These are phyloP conservation scores for Skeletonema potamos DNA, from an alignment of 108 stramenopile genomes.

Conservation along the genomic window DNA sequence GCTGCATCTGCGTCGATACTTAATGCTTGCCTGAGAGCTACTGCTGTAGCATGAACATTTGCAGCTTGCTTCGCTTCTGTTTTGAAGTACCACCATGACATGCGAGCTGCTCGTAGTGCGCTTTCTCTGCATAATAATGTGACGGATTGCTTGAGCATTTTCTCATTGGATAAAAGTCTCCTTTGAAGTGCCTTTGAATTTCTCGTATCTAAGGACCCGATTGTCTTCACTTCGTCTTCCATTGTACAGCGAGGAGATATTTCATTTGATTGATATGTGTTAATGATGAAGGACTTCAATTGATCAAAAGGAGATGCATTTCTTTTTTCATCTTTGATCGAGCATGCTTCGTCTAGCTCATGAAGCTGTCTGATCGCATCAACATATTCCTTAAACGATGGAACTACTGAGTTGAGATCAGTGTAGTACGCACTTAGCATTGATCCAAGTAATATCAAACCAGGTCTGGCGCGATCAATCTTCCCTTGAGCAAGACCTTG, in stretches of 20 bases:
- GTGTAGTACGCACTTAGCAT: conserved; percentile 74
- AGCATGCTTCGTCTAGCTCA: conserved; percentile 29
- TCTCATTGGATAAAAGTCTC: conserved; percentile 57
- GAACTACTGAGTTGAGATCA: conserved; percentile 74
- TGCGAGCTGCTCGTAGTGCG: conserved; percentile 66
- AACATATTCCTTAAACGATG: conserved; percentile 61
- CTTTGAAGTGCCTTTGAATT: conserved; percentile 45
- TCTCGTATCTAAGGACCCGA: conserved; percentile 17
- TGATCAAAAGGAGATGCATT: conserved; percentile 23
- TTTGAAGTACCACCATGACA: conserved; percentile 75
- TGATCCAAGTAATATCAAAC: conserved; percentile 42
- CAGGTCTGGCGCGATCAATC: conserved; percentile 60
- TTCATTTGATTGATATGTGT: neutral
- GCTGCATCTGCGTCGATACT: conserved; percentile 56
- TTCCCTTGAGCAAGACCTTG: conserved; percentile 64
- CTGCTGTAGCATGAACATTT: conserved; percentile 54
- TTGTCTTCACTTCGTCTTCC: conserved; percentile 23
- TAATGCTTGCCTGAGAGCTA: conserved; percentile 53
- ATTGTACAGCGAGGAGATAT: conserved; percentile 13
- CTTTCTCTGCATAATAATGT: conserved; percentile 62
- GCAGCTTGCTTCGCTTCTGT: conserved; percentile 66
- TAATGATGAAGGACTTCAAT: conserved; percentile 16
- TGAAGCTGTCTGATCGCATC: conserved; percentile 50
- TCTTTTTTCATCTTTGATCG: conserved; percentile 4
- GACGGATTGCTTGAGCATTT: conserved; percentile 47